These are phyloP conservation scores for Flaveria linearis DNA, from an alignment of 129 eudicot genomes.

Conservation along the genomic window DNA sequence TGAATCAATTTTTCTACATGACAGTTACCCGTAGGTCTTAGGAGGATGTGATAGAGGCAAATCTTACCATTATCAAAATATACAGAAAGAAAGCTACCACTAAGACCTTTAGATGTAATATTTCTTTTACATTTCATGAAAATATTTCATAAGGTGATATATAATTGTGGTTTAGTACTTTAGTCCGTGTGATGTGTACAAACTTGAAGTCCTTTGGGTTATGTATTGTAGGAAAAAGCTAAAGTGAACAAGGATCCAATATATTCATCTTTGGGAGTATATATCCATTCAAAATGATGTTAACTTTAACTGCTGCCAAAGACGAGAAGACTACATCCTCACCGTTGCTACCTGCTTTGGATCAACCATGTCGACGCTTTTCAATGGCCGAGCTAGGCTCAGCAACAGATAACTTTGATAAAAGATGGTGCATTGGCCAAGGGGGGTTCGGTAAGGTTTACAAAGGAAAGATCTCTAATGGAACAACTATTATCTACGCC, in stretches of 20 bases:
- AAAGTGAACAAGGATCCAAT: background rate
- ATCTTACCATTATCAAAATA: too few relatives aligned
- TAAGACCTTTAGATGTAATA: too few relatives aligned
- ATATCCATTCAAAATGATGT: too few relatives aligned
- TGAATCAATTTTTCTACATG: too few relatives aligned
- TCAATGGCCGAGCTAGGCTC: background rate
- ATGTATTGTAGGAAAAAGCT: background rate
- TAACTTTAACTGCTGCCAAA: background rate
- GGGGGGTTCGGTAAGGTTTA: slow-evolving; percentile 12
- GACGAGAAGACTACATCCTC: background rate
- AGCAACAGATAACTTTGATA: slow-evolving; percentile 8
- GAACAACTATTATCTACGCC: background rate
- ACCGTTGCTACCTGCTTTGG: background rate
- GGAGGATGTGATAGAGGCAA: too few relatives aligned
- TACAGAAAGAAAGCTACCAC: too few relatives aligned
- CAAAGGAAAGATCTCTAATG: background rate
- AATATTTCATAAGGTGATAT: background rate
- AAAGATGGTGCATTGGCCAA: slow-evolving; percentile 17
- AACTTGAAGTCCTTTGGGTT: background rate
- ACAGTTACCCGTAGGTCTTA: too few relatives aligned
- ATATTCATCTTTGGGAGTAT: background rate
- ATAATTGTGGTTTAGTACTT: background rate
- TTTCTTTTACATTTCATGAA: too few relatives aligned
- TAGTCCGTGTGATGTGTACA: too few relatives aligned
- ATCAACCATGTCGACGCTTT: background rate